Conservation (phyloP, 169 alveolate genomes). For the Sarcocystis neurona region DNA sequence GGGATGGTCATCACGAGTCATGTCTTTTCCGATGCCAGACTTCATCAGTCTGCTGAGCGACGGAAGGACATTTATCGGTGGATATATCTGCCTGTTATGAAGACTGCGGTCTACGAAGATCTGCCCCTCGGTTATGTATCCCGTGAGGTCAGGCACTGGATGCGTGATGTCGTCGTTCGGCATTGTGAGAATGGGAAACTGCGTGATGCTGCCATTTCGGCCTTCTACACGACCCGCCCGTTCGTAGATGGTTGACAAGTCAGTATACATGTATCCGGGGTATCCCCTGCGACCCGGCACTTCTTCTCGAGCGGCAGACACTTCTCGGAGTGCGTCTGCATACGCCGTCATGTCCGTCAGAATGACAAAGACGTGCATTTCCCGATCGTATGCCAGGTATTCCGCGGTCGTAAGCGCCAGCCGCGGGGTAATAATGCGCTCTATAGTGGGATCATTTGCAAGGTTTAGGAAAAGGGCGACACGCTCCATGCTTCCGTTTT, state of each 20-base stretch:
- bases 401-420: constrained; percentile 99
- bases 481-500: constrained; percentile 99
- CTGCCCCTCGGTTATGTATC: constrained; percentile 95
- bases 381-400: constrained; percentile 98
- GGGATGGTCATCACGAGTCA: constrained; percentile 99
- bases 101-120: constrained; percentile 98
- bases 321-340: constrained; percentile 99
- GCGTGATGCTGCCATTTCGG: constrained; percentile 96
- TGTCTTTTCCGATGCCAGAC: constrained; percentile 98
- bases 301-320: constrained; percentile 99
- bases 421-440: constrained; percentile 97
- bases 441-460: constrained; percentile 99
- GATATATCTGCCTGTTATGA: constrained; percentile 95
- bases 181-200: constrained; percentile 99
- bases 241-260: constrained; percentile 98
- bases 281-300: constrained; percentile 99
- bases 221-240: constrained; percentile 99
- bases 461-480: constrained; percentile 98
- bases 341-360: constrained; percentile 99
- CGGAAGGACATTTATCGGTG: constrained; percentile 93
- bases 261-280: constrained; percentile 99
- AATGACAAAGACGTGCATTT: constrained; percentile 97
- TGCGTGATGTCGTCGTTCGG: constrained; percentile 99
- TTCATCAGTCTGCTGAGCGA: constrained; percentile 99
- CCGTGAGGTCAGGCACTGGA: constrained; percentile 93